A percentile compares a stretch with the other conserved stretches of the same genome.
phyloP scores from a whole-genome alignment of 257 asterid genomes.

The Fraxinus excelsior region DNA sequence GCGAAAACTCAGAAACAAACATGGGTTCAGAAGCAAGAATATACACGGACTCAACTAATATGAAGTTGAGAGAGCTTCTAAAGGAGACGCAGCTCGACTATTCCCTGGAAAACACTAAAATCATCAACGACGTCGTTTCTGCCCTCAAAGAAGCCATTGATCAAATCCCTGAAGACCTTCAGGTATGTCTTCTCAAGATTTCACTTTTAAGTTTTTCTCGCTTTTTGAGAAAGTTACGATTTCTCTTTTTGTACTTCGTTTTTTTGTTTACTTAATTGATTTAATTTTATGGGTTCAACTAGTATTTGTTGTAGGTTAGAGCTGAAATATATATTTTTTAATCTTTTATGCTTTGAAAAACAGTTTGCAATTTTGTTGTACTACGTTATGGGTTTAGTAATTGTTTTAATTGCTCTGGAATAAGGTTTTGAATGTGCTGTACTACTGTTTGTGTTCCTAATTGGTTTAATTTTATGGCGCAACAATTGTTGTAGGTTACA shows the following conservation, averaged over 20 bases:
- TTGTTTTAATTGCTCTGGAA: neutral
- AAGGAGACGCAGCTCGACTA: constrained; percentile 78
- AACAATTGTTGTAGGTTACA: constrained; percentile 54
- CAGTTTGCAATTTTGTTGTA: neutral
- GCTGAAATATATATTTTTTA: neutral
- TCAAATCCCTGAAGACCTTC: constrained; percentile 58
- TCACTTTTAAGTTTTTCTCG: neutral
- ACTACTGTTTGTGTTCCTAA: neutral
- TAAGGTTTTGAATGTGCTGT: neutral
- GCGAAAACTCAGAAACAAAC: neutral
- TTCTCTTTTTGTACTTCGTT: neutral
- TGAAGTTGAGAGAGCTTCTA: constrained; percentile 65
- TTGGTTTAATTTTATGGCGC: constrained; percentile 19
- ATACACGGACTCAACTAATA: constrained; percentile 45
- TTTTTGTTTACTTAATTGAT: no score
- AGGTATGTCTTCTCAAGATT: constrained; percentile 36
- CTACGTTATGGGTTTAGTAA: neutral
- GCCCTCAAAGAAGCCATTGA: constrained; percentile 56
- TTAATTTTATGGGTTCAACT: neutral
- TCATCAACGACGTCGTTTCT: constrained; percentile 56
- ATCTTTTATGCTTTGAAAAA: neutral
- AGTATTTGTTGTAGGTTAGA: neutral
- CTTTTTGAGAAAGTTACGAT: neutral
- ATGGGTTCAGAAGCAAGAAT: constrained; percentile 43
- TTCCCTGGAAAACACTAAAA: constrained; percentile 48